Conservation (phyloP, 2,329 filamentous ascomycete genomes). For the Curvularia spicifera region DNA sequence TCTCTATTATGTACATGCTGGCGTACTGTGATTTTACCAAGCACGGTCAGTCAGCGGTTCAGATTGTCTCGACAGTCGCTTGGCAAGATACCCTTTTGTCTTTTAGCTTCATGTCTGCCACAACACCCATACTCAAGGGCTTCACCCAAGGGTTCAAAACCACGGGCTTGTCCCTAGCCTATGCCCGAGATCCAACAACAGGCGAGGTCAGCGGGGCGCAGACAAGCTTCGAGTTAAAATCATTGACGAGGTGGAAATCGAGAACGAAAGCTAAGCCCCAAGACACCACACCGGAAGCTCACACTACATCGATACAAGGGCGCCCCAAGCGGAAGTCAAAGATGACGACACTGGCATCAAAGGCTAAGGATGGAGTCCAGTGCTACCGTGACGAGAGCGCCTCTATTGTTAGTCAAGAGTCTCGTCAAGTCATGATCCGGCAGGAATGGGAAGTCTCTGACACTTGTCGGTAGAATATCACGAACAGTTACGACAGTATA, state of each 20-base stretch:
- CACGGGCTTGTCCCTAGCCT: slow-evolving; percentile 6
- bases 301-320: background rate
- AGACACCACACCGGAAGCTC: background rate
- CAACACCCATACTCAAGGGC: slow-evolving; percentile 9
- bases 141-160: slow-evolving; percentile 13
- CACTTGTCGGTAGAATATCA: background rate
- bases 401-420: slow-evolving; percentile 12
- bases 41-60: background rate
- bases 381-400: slow-evolving; percentile 2
- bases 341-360: background rate
- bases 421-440: slow-evolving; percentile 10
- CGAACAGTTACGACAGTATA: background rate
- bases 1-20: slow-evolving; percentile 8
- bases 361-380: background rate
- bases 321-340: background rate
- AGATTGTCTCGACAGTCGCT: slow-evolving; percentile 8
- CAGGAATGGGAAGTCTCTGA: background rate
- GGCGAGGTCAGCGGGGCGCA: background rate
- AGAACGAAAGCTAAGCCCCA: background rate
- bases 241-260: background rate
- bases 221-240: slow-evolving; percentile 3
- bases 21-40: slow-evolving; percentile 5
- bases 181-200: background rate
- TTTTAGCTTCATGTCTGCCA: slow-evolving; percentile 15
- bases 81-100: slow-evolving; percentile 13